These are phyloP conservation scores for Auricularia auricula-judae DNA, from an alignment of 768 basidiomycete genomes.

Conservation along the genomic window DNA sequence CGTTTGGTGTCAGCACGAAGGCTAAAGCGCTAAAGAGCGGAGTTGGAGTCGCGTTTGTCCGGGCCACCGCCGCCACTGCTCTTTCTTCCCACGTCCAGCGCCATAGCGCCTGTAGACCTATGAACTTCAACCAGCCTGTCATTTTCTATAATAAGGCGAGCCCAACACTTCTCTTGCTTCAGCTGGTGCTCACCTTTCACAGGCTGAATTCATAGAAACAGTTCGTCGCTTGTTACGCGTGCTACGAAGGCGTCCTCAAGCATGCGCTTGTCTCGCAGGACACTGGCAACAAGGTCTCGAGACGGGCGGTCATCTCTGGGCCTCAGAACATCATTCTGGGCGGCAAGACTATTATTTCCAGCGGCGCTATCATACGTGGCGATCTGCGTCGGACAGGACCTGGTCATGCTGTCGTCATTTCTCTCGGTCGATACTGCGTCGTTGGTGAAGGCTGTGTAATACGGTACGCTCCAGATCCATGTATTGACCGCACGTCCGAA, in stretches of 20 bases:
- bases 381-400: conserved; percentile 83
- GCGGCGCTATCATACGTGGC: conserved; percentile 82
- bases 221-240: conserved; percentile 23
- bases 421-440: conserved; percentile 85
- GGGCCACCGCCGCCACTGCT: no score
- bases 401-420: conserved; percentile 89
- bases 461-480: conserved; percentile 35
- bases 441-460: conserved; percentile 86
- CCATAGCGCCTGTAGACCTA: neutral
- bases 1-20: no score
- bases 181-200: neutral
- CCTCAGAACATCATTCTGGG: conserved; percentile 95
- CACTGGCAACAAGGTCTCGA: conserved; percentile 92
- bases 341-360: conserved; percentile 92
- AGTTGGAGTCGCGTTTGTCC: no score
- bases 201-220: conserved; percentile 78
- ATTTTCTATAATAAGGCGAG: conserved; percentile 58
- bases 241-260: neutral
- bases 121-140: conserved; percentile 35
- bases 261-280: conserved; percentile 43
- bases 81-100: no score
- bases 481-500: neutral
- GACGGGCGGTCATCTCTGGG: conserved; percentile 82
- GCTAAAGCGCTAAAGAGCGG: no score
- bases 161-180: neutral